Evolutionary conservation across 768 basidiomycete species (phyloP), one percentile per base, ranked within the genome.

Genomic region (Kwoniella shandongensis): DNA sequence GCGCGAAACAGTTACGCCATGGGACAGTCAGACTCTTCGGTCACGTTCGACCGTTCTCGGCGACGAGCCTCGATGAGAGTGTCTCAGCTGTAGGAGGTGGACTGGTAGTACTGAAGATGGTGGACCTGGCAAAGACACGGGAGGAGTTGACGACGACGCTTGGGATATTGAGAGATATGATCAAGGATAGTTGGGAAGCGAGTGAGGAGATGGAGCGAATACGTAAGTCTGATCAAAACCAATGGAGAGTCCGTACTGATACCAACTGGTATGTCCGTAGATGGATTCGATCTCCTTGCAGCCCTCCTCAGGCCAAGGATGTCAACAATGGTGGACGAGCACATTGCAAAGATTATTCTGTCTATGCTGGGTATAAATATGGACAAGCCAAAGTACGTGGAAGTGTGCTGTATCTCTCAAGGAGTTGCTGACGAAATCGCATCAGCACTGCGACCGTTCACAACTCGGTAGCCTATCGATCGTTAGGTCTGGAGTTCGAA

Each of bases 171-270:
- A 82, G 84, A 8, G 90, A 93, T 65, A 84, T 87, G 2, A 73
- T 96, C 42, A 84, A 84, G 62, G 86, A 88, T 63, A 88, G 84
- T 65, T 97, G 93, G 93, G 84, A 89, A 67, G 91, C 90, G 67
- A 92, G 89, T 32, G 92, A 93, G 70, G 93, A 96, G 65, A 91
- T 93, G 86, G 92, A 94, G 70, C 81, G 86, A 30, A 77, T 91
- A 51, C 84, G 91, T 91, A 65, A 67, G 87, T 80, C 8, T 61
- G n/a, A 22, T 23, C 15, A 55, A n/a, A 26, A 17, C 18, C 44
- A 25, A 27, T 23, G 6, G 23, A 23, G 15, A 20, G 10, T 35
- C 51, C 8, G 18, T 48, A 4, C 39, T 61, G 50, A 56, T 17
- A 29, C 15, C 18, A 1, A 23, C 2, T 44, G 15, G 2, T 17